phyloP scores from a whole-genome alignment of 225 moss, liverwort and hornwort genomes.

The Antitrichia curtipendula region DNA sequence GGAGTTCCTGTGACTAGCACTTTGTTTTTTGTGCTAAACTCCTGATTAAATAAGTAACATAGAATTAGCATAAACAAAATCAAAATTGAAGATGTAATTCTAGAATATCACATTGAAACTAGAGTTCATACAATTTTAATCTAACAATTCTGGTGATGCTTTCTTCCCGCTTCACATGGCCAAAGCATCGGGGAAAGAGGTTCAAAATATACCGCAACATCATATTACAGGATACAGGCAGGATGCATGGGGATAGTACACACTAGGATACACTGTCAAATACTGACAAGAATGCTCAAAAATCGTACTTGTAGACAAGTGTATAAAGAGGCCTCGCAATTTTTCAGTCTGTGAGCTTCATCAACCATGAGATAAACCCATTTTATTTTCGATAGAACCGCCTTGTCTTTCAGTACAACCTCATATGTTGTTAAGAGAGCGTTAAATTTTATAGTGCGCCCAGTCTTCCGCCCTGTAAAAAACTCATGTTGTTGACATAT shows the following conservation, averaged over 20 bases:
- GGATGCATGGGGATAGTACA: background rate
- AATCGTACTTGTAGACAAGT: constrained; percentile 68
- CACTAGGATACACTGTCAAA: background rate
- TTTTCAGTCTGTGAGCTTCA: constrained; percentile 97
- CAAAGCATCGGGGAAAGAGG: background rate
- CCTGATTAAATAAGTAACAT: constrained; percentile 23
- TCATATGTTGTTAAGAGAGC: constrained; percentile 89
- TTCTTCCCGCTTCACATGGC: background rate
- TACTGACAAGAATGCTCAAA: background rate
- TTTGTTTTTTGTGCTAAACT: constrained; percentile 96
- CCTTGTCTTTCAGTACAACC: constrained; percentile 97
- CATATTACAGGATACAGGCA: background rate
- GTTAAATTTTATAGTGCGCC: constrained; percentile 81
- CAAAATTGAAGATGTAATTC: background rate
- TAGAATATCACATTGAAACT: background rate
- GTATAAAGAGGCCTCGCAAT: constrained; percentile 93
- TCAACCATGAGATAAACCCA: constrained; percentile 99
- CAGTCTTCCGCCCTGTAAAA: constrained; percentile 75
- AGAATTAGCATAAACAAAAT: background rate
- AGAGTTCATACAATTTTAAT: background rate
- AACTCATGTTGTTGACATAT: constrained; percentile 93
- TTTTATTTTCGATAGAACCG: constrained; percentile 81
- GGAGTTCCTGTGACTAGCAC: constrained; percentile 97
- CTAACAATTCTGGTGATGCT: background rate
- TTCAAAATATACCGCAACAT: background rate